Evolutionary conservation across 2,329 filamentous ascomycete species (phyloP).

Genomic region (Trichoderma cornu-damae): DNA sequence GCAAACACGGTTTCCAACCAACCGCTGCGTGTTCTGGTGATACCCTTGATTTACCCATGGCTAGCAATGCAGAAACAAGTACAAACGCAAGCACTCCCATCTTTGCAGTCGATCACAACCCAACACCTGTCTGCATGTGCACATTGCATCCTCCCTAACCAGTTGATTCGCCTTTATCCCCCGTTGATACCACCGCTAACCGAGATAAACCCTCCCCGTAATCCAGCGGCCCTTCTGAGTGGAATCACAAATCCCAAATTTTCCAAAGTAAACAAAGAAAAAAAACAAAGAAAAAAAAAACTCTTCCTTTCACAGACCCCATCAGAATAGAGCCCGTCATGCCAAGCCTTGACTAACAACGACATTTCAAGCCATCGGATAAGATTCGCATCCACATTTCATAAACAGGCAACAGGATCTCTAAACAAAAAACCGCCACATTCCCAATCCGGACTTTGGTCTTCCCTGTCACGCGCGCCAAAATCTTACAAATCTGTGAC

Average conservation of each 20-base stretch:
- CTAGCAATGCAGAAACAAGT: too few species aligned
- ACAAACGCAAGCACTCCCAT: too few species aligned
- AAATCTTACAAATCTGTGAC: not conserved
- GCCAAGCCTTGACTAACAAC: not conserved
- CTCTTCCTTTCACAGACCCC: not conserved
- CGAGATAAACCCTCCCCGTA: conserved; percentile 22
- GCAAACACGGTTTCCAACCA: too few species aligned
- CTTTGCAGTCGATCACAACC: too few species aligned
- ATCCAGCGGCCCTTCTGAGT: conserved; percentile 23
- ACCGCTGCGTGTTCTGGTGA: too few species aligned
- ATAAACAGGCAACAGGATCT: not conserved
- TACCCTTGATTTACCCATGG: too few species aligned
- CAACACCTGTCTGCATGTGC: too few species aligned
- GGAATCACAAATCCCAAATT: not conserved
- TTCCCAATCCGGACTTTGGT: not conserved
- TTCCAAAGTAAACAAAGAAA: not conserved
- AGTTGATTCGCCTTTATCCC: not conserved
- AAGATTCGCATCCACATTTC: not conserved
- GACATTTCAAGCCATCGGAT: not conserved
- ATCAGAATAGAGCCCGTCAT: not conserved
- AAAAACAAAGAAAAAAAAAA: too few species aligned
- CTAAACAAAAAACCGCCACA: not conserved
- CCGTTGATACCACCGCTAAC: conserved; percentile 22
- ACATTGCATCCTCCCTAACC: too few species aligned
- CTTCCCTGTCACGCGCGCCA: not conserved